Evolutionary conservation across 768 basidiomycete species (phyloP), one percentile per base, ranked within the genome.

Genomic region (Termitomyces sp.): DNA sequence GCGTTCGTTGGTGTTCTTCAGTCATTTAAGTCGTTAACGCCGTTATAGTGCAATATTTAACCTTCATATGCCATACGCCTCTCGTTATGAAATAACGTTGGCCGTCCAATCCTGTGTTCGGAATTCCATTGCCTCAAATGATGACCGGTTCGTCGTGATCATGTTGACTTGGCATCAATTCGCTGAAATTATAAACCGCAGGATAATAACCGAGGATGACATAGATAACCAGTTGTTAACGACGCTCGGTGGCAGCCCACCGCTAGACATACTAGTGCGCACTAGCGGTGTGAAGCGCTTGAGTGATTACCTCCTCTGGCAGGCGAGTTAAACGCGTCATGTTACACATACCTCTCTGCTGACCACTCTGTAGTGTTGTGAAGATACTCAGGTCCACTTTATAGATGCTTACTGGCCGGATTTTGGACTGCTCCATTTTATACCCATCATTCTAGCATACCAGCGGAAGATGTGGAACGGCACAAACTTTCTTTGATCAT

Each of bases 241-340:
- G 0, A 75, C 80, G 1, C 72, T 76, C 28, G 83, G 70, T 13
- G 85, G 81, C 20, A 89, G 85, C 64, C 90, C 89, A 13, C 91
- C 92, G 12, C 75, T 97, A 0, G 96, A 98, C 66, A 82, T 99
- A 48, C 80, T 98, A 53, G 77, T 99, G 22, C 83, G 97, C 43
- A 97, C 95, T 0, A 94, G 92, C 52, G 93, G 94, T 12, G 97
- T 96, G 5, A 87, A 83, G 58, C 80, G 94, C 4, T 72, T 97
- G 24, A 93, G 91, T 65, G 93, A 97, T 64, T 99, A 86, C 68
- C 70, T 98, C 68, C 82, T 95, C 18, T 99, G 96, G 97, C 97
- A 99, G 90, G 95, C 90, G 57, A 58, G 84, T 53, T 14, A 12
- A 38, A 5, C n/a, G 26, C 24, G 14, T 36, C 8, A 33, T 14